Conservation (phyloP, 1,139 yeast genomes). For the Candida mesenterica region DNA sequence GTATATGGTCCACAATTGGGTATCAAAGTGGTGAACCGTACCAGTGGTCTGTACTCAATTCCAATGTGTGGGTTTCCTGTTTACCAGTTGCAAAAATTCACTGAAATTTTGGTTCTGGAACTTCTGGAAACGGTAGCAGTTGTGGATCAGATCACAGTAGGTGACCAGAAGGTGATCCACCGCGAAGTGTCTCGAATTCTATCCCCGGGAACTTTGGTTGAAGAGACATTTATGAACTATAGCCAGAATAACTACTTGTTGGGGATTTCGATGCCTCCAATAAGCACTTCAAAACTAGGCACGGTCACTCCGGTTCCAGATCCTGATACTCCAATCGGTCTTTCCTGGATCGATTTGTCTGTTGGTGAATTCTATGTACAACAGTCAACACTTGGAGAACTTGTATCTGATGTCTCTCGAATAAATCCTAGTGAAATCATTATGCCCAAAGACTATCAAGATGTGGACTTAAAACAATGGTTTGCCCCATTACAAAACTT, state of each 20-base stretch:
- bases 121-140: conserved; percentile 72
- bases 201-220: conserved; percentile 91
- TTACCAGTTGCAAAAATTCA: conserved; percentile 66
- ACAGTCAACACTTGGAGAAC: conserved; percentile 52
- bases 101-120: conserved; percentile 70
- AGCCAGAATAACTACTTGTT: conserved; percentile 69
- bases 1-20: conserved; percentile 70
- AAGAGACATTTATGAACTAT: conserved; percentile 77
- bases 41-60: conserved; percentile 47
- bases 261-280: conserved; percentile 56
- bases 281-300: neutral
- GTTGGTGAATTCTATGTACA: conserved; percentile 76
- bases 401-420: conserved; percentile 61
- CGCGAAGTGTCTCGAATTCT: conserved; percentile 77
- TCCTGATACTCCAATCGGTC: conserved; percentile 55
- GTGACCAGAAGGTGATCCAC: conserved; percentile 39
- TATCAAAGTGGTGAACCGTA: conserved; percentile 43
- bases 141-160: conserved; percentile 61
- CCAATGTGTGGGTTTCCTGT: conserved; percentile 94
- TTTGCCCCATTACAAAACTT: conserved; percentile 60
- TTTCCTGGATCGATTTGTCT: conserved; percentile 88
- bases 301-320: conserved; percentile 38
- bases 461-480: conserved; percentile 44
- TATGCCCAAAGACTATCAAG: conserved; percentile 37
- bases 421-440: conserved; percentile 69